Conservation (phyloP, 164 flowering plant genomes). For the Annona cherimola region DNA sequence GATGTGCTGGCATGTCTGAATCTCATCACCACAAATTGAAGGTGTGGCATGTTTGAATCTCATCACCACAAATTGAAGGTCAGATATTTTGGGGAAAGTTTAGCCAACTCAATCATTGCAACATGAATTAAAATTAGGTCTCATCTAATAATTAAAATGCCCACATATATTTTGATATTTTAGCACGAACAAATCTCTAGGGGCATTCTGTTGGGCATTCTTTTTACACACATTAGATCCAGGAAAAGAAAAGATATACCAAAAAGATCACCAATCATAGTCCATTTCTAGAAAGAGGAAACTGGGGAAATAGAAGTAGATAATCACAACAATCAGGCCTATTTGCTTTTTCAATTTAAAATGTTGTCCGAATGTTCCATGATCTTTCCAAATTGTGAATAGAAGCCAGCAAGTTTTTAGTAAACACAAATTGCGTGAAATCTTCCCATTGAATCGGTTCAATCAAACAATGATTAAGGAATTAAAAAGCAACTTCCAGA, state of each 20-base stretch:
- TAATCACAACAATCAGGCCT: no score
- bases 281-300: no score
- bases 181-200: background rate
- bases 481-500: background rate
- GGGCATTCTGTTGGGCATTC: background rate
- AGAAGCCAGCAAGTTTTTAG: background rate
- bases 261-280: no score
- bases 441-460: background rate
- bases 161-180: background rate
- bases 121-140: background rate
- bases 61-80: background rate
- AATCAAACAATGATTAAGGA: background rate
- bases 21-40: background rate
- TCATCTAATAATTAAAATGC: background rate
- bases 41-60: background rate
- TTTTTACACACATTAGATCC: no score
- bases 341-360: background rate
- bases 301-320: no score
- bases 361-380: background rate
- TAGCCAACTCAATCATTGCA: background rate
- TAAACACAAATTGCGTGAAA: background rate
- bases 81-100: background rate
- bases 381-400: no score
- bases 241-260: no score
- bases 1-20: background rate